These are phyloP conservation scores for Cercospora nicotianae DNA, from an alignment of 2,329 filamentous ascomycete genomes.

Conservation along the genomic window DNA sequence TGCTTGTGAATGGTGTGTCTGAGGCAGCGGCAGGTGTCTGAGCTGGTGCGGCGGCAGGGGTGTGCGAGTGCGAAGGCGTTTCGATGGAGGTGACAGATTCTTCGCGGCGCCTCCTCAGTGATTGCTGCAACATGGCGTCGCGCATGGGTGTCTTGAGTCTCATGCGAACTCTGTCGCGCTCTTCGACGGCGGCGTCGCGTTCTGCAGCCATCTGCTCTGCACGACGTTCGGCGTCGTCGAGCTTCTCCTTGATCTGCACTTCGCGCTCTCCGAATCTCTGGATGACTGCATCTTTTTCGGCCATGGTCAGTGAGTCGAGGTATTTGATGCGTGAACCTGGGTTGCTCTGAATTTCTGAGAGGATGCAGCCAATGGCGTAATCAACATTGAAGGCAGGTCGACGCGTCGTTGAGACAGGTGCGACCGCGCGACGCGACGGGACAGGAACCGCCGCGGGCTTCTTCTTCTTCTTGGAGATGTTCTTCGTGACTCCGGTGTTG, in stretches of 20 bases:
- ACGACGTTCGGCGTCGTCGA: conserved; percentile 1
- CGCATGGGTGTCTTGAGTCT: conserved; percentile 5
- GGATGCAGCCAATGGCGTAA: conserved; percentile 10
- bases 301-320: conserved; percentile 18
- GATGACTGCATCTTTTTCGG: conserved; percentile 25
- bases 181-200: conserved; percentile 7
- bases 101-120: conserved; percentile 1
- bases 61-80: conserved; percentile 9
- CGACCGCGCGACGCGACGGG: background rate
- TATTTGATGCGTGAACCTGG: conserved; percentile 8
- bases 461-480: background rate
- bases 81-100: background rate
- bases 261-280: conserved; percentile 15
- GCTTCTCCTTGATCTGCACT: background rate
- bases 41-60: background rate
- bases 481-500: conserved; percentile 7
- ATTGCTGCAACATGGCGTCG: conserved; percentile 12
- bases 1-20: conserved; percentile 9
- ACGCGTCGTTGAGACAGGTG: conserved; percentile 1
- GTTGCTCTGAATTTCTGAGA: conserved; percentile 4
- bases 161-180: background rate
- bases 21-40: background rate
- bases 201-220: conserved; percentile 3
- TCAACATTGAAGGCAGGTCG: conserved; percentile 7
- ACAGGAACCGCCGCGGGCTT: background rate